Percentiles rank a stretch among this genome's conserved stretches.
phyloP scores from a whole-genome alignment of 1,139 yeast genomes.

The Fermentozyma sake region DNA sequence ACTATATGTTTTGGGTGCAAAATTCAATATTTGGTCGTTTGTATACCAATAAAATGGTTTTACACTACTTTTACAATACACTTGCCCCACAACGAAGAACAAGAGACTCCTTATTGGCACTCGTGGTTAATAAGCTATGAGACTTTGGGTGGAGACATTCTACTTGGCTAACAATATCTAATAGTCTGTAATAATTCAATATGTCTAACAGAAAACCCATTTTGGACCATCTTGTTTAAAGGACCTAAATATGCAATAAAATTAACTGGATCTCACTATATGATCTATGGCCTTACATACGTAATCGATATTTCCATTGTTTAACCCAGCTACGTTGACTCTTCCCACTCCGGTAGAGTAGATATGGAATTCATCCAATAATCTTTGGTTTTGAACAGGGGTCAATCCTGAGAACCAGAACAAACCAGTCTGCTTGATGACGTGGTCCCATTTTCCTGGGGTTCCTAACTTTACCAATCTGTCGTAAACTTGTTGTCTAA shows the following conservation, averaged over 20 bases:
- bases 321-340: slow-evolving; percentile 43
- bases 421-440: slow-evolving; percentile 35
- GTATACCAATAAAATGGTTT: no score
- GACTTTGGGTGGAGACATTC: no score
- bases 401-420: slow-evolving; percentile 44
- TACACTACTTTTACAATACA: no score
- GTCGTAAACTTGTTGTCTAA: slow-evolving; percentile 24
- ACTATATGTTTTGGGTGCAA: no score
- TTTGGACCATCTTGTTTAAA: slow-evolving; percentile 1
- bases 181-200: slow-evolving; percentile 1
- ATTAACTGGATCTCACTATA: slow-evolving; percentile 27
- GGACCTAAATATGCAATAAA: no score
- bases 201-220: slow-evolving; percentile 1
- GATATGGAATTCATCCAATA: slow-evolving; percentile 32
- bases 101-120: no score
- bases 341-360: slow-evolving; percentile 37
- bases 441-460: slow-evolving; percentile 41
- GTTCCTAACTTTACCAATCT: slow-evolving; percentile 29
- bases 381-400: slow-evolving; percentile 24
- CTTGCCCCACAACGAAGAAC: no score
- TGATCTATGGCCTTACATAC: slow-evolving; percentile 33
- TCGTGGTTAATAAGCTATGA: no score
- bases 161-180: slow-evolving; percentile 1
- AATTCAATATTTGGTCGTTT: no score
- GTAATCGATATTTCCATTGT: slow-evolving; percentile 30